Conservation (phyloP, 1,139 yeast genomes). For the Scheffersomyces segobiensis region DNA sequence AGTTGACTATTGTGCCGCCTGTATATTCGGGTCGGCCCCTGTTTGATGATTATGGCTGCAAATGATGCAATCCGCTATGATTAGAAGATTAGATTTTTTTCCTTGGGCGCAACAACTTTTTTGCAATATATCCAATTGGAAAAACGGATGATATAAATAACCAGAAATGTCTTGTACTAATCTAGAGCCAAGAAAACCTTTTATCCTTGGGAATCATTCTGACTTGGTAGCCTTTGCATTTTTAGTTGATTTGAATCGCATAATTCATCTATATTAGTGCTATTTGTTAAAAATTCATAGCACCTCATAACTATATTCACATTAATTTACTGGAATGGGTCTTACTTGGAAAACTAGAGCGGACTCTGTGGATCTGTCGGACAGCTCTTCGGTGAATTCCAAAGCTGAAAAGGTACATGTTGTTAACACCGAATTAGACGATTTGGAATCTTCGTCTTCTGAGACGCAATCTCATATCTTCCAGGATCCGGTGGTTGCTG, state of each 20-base stretch:
- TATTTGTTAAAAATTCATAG: neutral
- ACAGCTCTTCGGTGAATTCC: neutral
- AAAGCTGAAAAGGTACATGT: neutral
- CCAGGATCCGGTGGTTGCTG: constrained; percentile 30
- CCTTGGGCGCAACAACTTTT: neutral
- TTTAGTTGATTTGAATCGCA: too few species aligned
- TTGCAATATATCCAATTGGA: neutral
- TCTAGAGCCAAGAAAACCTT: neutral
- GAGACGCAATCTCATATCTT: constrained; percentile 20
- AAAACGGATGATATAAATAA: neutral
- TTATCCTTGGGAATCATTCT: neutral
- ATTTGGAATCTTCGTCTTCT: constrained; percentile 4
- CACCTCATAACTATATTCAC: neutral
- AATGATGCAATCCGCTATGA: neutral
- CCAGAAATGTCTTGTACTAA: neutral
- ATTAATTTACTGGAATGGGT: neutral
- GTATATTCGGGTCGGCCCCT: neutral
- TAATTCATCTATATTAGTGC: too few species aligned
- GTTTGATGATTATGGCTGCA: constrained; percentile 1
- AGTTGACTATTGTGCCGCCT: neutral
- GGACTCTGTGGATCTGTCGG: neutral
- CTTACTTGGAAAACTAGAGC: neutral
- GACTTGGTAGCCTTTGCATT: neutral
- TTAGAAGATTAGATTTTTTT: neutral
- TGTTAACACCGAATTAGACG: constrained; percentile 1